Evolutionary conservation across 768 basidiomycete species (phyloP).

Genomic region (Leccinum aurantiacum): DNA sequence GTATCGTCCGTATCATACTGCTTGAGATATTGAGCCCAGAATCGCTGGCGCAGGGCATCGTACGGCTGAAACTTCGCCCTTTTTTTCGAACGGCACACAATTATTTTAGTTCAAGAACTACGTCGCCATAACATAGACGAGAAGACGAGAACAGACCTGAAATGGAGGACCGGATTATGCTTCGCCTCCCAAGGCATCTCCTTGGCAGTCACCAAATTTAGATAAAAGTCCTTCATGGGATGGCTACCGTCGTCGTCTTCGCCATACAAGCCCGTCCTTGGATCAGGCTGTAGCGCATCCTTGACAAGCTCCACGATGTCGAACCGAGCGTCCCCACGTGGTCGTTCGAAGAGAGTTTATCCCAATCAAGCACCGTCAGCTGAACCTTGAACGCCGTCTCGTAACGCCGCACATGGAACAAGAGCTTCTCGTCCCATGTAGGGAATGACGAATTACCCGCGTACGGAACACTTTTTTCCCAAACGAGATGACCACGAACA

Average conservation of each 20-base stretch:
- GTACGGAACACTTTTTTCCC: neutral
- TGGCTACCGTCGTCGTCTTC: slow-evolving; percentile 39
- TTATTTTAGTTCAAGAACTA: slow-evolving; percentile 17
- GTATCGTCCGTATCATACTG: slow-evolving; percentile 63
- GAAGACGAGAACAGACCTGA: slow-evolving; percentile 46
- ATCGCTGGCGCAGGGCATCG: slow-evolving; percentile 82
- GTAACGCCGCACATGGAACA: slow-evolving; percentile 36
- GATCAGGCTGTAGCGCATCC: slow-evolving; percentile 63
- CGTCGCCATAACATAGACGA: neutral
- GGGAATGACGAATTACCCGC: slow-evolving; percentile 67
- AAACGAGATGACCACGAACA: slow-evolving; percentile 80
- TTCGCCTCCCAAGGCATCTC: slow-evolving; percentile 71
- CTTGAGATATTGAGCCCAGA: slow-evolving; percentile 86
- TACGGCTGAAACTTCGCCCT: slow-evolving; percentile 97
- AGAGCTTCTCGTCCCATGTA: slow-evolving; percentile 17
- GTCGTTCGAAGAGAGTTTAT: slow-evolving; percentile 89
- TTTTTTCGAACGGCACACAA: neutral
- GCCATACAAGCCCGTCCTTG: slow-evolving; percentile 46
- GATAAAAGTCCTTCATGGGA: slow-evolving; percentile 70
- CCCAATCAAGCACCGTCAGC: slow-evolving; percentile 92
- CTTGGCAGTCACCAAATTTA: slow-evolving; percentile 62
- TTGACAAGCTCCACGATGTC: slow-evolving; percentile 70
- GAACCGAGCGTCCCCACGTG: slow-evolving; percentile 74
- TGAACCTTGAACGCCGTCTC: slow-evolving; percentile 78
- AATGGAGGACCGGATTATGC: slow-evolving; percentile 64